Evolutionary conservation across 108 stramenopile genomes (phyloP).

Genomic region (Chaetoceros muelleri): DNA sequence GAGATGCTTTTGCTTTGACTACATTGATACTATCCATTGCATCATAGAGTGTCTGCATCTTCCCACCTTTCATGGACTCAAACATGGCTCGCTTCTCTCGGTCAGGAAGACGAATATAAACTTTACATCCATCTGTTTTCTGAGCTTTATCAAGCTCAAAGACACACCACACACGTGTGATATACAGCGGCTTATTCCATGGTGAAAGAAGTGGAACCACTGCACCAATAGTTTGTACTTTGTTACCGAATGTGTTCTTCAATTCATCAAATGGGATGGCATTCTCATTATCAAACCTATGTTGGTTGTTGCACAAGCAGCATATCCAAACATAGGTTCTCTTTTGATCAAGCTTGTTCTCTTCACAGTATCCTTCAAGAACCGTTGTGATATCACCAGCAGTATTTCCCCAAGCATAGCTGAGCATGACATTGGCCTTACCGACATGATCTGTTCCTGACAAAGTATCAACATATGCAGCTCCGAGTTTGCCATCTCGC

Average conservation of each 20-base stretch:
- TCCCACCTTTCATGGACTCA: not conserved
- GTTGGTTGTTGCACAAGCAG: not conserved
- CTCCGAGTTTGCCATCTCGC: not conserved
- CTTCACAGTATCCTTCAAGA: not conserved
- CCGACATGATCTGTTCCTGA: not conserved
- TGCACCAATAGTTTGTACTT: not conserved
- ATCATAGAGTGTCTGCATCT: not conserved
- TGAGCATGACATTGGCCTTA: not conserved
- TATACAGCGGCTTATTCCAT: not conserved
- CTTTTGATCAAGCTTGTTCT: not conserved
- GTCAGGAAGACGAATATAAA: not conserved
- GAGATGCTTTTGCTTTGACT: not conserved
- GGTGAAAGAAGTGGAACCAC: not conserved
- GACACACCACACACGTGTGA: not conserved
- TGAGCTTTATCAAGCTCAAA: not conserved
- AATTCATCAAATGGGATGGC: not conserved
- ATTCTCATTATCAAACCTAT: not conserved
- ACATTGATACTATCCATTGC: not conserved
- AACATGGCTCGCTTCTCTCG: not conserved
- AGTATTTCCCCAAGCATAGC: not conserved
- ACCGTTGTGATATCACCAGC: not conserved
- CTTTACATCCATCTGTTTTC: not conserved
- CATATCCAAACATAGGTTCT: not conserved
- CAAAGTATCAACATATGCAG: not conserved
- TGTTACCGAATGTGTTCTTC: not conserved